Evolutionary conservation across 2,329 filamentous ascomycete genomes (phyloP).

Genomic region (Botrytis cinerea): DNA sequence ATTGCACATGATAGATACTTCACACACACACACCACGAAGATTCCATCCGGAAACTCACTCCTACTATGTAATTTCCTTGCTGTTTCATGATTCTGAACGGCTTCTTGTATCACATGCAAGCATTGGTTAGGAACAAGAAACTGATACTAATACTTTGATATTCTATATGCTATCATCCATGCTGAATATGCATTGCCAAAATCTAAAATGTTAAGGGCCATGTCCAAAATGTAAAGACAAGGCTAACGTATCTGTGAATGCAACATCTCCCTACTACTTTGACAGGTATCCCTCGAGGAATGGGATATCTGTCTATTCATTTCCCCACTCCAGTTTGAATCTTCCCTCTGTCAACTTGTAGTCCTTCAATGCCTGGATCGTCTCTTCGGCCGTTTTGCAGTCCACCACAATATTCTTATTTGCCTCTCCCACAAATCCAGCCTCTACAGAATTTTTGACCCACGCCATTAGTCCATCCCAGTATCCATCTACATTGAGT

Average conservation of each 20-base stretch:
- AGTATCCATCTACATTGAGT: constrained; percentile 88
- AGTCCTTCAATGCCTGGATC: constrained; percentile 67
- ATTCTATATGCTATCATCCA: neutral
- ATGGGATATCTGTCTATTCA: constrained; percentile 7
- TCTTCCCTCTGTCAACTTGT: constrained; percentile 72
- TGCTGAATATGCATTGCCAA: neutral
- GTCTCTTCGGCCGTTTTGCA: constrained; percentile 73
- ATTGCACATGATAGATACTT: neutral
- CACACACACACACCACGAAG: neutral
- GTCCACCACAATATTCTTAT: constrained; percentile 76
- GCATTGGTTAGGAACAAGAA: neutral
- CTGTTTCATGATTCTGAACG: neutral
- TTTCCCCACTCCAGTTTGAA: constrained; percentile 81
- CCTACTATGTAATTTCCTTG: neutral
- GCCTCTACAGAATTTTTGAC: constrained; percentile 71
- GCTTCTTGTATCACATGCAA: neutral
- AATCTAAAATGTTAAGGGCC: neutral
- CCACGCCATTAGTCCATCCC: constrained; percentile 84
- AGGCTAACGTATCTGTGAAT: neutral
- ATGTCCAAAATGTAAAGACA: no score
- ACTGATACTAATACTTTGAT: neutral
- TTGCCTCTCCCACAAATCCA: constrained; percentile 73
- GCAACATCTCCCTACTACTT: neutral
- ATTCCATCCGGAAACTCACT: neutral
- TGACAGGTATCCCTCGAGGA: neutral